phyloP scores from a whole-genome alignment of 495 filamentous ascomycete species.

The Elasticomyces elasticus region DNA sequence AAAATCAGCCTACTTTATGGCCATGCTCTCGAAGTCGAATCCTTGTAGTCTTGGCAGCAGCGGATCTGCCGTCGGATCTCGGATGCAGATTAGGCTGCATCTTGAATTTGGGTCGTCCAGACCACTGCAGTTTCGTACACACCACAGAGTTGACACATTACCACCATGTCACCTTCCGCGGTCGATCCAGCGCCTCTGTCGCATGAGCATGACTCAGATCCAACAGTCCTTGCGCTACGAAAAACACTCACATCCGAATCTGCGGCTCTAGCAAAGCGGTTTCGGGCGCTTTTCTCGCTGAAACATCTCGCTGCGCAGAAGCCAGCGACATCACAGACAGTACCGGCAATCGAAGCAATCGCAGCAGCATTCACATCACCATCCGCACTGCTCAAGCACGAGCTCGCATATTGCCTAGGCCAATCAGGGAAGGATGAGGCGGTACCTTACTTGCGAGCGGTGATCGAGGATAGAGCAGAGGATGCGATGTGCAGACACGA shows the following conservation, averaged over 20 bases:
- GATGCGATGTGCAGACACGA: conserved; percentile 96
- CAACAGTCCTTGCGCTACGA: conserved; percentile 53
- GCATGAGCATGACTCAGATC: background rate
- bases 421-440: conserved; percentile 72
- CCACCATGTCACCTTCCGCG: conserved; percentile 6
- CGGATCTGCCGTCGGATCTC: too few relatives aligned
- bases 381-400: conserved; percentile 85
- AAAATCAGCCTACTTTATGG: too few relatives aligned
- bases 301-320: conserved; percentile 76
- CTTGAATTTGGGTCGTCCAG: too few relatives aligned
- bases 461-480: conserved; percentile 68
- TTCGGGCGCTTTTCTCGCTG: conserved; percentile 94
- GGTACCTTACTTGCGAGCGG: conserved; percentile 58
- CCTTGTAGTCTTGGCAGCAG: too few relatives aligned
- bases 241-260: conserved; percentile 66
- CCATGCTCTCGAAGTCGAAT: too few relatives aligned
- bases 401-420: conserved; percentile 93
- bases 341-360: conserved; percentile 74
- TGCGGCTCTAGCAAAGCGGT: conserved; percentile 75
- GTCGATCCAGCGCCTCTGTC: background rate
- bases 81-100: too few relatives aligned
- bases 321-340: conserved; percentile 49
- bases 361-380: conserved; percentile 75
- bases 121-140: too few relatives aligned
- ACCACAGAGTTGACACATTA: too few relatives aligned